Evolutionary conservation across 1,284 basidiomycete species (phyloP).

Genomic region (Trichosporon sp.): DNA sequence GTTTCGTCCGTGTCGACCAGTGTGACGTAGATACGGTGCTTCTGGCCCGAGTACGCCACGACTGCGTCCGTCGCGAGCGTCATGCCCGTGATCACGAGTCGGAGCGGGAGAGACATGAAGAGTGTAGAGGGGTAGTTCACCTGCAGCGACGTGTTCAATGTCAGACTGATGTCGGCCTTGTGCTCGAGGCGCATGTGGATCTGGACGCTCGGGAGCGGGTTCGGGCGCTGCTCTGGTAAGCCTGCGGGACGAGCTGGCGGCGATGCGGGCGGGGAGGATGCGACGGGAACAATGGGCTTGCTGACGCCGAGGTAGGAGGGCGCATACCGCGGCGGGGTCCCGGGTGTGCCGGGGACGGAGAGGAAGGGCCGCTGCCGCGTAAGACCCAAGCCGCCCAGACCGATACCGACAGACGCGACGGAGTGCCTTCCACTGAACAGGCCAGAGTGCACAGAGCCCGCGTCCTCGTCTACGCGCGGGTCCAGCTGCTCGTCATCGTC

Average conservation of each 20-base stretch:
- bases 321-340: not conserved
- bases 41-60: conserved; percentile 83
- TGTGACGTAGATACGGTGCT: conserved; percentile 78
- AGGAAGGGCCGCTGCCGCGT: conserved; percentile 12
- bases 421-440: conserved; percentile 33
- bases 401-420: conserved; percentile 39
- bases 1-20: conserved; percentile 64
- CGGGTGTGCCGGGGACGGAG: conserved; percentile 18
- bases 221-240: conserved; percentile 29
- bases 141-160: conserved; percentile 85
- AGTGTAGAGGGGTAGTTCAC: conserved; percentile 93
- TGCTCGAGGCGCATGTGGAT: conserved; percentile 58
- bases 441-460: conserved; percentile 37
- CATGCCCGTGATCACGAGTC: conserved; percentile 83
- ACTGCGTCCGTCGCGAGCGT: conserved; percentile 84
- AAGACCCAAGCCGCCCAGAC: conserved; percentile 34
- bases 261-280: conserved; percentile 34
- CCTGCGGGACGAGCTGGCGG: conserved; percentile 42
- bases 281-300: not conserved
- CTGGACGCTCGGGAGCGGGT: conserved; percentile 55
- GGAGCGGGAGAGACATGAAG: conserved; percentile 96
- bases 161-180: conserved; percentile 59
- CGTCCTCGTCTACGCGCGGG: conserved; percentile 24
- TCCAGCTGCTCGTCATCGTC: conserved; percentile 22
- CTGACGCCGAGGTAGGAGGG: not conserved